Evolutionary conservation across 2,329 filamentous ascomycete genomes (phyloP).

Genomic region (Trichoderma sp.): DNA sequence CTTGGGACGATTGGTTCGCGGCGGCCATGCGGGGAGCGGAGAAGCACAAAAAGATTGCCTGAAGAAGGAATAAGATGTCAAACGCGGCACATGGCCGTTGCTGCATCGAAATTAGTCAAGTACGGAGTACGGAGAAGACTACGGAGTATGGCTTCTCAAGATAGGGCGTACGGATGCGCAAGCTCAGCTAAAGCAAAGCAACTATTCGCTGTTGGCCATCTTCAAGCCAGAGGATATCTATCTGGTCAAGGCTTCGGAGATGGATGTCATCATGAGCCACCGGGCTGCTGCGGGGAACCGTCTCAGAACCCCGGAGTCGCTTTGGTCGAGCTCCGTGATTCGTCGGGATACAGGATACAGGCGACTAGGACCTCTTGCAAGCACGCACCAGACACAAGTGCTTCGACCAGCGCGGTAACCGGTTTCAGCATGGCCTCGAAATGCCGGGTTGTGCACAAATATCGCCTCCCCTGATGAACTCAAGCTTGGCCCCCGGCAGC

Average conservation of each 20-base stretch:
- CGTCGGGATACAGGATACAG: neutral
- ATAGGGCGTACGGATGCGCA: neutral
- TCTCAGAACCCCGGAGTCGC: neutral
- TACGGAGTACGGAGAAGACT: neutral
- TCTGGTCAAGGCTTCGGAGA: neutral
- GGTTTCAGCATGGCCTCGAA: neutral
- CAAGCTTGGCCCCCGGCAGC: slow-evolving; percentile 7
- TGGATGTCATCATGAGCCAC: slow-evolving; percentile 25
- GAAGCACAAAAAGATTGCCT: neutral
- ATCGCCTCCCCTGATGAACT: slow-evolving; percentile 11
- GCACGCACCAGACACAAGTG: neutral
- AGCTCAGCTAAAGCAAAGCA: neutral
- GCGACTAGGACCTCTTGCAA: neutral
- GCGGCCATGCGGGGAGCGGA: neutral
- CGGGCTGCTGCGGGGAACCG: slow-evolving; percentile 6
- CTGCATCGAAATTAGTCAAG: neutral
- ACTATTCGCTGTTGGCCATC: neutral
- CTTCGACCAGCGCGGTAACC: neutral
- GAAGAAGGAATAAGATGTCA: neutral
- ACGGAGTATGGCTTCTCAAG: neutral
- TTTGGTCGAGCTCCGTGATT: slow-evolving; percentile 2
- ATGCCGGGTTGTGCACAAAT: slow-evolving; percentile 10
- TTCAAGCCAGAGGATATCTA: neutral
- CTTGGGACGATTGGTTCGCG: neutral
- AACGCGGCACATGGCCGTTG: neutral